Evolutionary conservation across 768 basidiomycete species (phyloP), one percentile per base, ranked within the genome.

Genomic region (Russula virescens): DNA sequence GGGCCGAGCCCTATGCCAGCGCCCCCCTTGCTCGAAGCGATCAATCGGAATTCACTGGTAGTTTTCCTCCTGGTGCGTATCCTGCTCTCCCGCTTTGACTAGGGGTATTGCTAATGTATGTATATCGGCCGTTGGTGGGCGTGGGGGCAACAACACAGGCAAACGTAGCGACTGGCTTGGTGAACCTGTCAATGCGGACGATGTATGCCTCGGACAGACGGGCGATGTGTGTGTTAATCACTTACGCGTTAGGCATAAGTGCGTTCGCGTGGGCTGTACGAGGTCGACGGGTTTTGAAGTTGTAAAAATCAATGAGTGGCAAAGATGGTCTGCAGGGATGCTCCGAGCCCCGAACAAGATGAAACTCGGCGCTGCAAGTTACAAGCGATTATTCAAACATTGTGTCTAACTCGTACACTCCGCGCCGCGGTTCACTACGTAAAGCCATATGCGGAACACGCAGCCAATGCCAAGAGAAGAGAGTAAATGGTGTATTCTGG

Each of bases 131-230:
- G 10, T 38, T 38, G 8, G 54, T 53, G 35, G 6, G 26, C 11
- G 11, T 42, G 28, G 62, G 19, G n/a, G 13, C 34, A 25, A 5
- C 28, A n/a, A 18, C 6, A 21, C 65, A 96, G 94, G 91, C 94
- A 0, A 98, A 98, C 71, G 75, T 96, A 0, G 72, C 82, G 35
- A 99, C 96, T 0, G 96, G 96, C 0, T 66, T 91, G 14, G 77
- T 95, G 65, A 99, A 98, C 71, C 68, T 98, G 40, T 78, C 82
- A 0, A 79, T 95, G 62, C 73, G 75, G 66, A 98, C 94, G 10
- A 94, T 98, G 85, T 91, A 94, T 69, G 79, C 80, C 26, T 75
- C 80, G 1, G 77, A 86, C 60, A 49, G 62, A 40, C 68, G 74
- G 40, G 86, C 91, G 7, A 79, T 95, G 78, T 59, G 75, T 6